Evolutionary conservation across 371 early-diverging fungal genomes (phyloP), one percentile per base, ranked within the genome.

Genomic region (Mucor circinelloides): DNA sequence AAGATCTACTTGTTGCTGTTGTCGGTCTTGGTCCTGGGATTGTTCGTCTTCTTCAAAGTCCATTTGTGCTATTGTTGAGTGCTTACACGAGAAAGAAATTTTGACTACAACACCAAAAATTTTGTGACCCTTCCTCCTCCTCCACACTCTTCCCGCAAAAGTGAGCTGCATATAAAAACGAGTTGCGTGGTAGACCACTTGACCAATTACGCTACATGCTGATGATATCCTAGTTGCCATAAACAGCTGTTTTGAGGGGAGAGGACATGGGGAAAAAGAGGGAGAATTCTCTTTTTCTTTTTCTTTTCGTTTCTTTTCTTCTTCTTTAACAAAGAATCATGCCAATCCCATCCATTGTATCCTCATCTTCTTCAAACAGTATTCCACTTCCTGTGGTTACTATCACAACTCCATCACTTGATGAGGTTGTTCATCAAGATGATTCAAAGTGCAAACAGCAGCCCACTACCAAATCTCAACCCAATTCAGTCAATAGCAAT

Each of bases 311-410:
- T 0, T 27, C 13, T 50, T 7, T 50, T 27, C 10, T 25, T 25
- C n/a, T 48, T 50, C 27, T 52, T 8, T 8, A 21, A 21, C 46
- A 46, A 46, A 52, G 12, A 50, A 48, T 13, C 30, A 66, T 66
- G 67, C 67, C 67, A 13, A 66, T 66, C 21, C 67, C 67, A 31
- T 66, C 66, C 3, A 31, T 52, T 52, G 13, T 64, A 36, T 17
- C 56, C 28, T 40, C 64, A 3, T 64, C 56, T 31, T 15, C 30
- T 27, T 21, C 40, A 52, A 52, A 27, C 15, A 25, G 13, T 52
- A 27, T 27, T 52, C 27, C 3, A 27, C 52, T 52, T 27, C 52
- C 52, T 25, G 52, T 52, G 52, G 27, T 52, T 30, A 64, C 63
- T 17, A 19, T 17, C 3, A 32, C 25, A 31, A 58, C 23, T 31